phyloP scores from a whole-genome alignment of 306 rosid species.

The Begonia fuchsioides region DNA sequence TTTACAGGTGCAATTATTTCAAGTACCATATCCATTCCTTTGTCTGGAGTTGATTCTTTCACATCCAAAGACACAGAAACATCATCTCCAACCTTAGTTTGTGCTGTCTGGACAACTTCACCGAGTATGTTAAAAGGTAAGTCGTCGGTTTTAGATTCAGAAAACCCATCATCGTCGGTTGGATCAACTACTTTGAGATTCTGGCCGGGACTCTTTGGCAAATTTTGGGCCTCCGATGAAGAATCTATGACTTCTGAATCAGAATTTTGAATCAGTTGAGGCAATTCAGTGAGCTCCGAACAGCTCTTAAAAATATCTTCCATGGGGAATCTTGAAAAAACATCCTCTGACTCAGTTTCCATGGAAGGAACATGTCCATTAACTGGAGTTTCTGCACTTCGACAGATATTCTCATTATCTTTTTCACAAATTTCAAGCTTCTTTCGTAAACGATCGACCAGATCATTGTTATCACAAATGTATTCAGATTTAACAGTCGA shows the following conservation, averaged over 20 bases:
- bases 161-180: slow-evolving; percentile 12
- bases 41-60: slow-evolving; percentile 2
- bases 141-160: slow-evolving; percentile 2
- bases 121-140: neutral
- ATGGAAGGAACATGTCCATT: slow-evolving; percentile 11
- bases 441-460: slow-evolving; percentile 10
- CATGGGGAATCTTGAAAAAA: slow-evolving; percentile 12
- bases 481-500: slow-evolving; percentile 14
- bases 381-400: slow-evolving; percentile 17
- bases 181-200: slow-evolving; percentile 16
- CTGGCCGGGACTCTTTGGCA: slow-evolving; percentile 11
- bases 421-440: slow-evolving; percentile 29
- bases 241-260: slow-evolving; percentile 18
- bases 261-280: slow-evolving; percentile 17
- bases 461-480: slow-evolving; percentile 6
- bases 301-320: slow-evolving; percentile 40
- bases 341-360: slow-evolving; percentile 28
- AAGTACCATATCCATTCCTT: slow-evolving; percentile 5
- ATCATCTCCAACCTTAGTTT: neutral
- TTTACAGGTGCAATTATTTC: slow-evolving; percentile 2
- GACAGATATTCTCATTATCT: slow-evolving; percentile 23
- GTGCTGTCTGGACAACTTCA: slow-evolving; percentile 2
- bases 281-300: slow-evolving; percentile 34
- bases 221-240: slow-evolving; percentile 15
- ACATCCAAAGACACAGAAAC: slow-evolving; percentile 1